Base-by-base conservation (phyloP, 2,329 filamentous ascomycete genomes). In the Fusarium buxicola region DNA sequence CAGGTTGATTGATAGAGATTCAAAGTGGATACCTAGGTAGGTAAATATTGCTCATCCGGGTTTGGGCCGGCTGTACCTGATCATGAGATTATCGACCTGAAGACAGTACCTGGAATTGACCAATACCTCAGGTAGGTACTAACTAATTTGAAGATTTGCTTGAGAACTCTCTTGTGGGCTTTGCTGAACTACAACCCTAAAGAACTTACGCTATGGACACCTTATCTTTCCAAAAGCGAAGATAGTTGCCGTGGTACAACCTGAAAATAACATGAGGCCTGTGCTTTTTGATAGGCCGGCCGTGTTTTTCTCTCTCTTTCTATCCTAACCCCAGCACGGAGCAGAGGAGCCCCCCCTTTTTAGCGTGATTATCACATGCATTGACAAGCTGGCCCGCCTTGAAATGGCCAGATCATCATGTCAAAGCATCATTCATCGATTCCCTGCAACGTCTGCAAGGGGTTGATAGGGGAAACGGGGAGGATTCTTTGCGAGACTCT, bases 331-430 rank as follows among this genome's bases (percentile, higher is more conserved):
- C 35, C 35, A n/a, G 27, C 38, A 45, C 45, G 51, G 31, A 60
- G 55, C 55, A 60, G 56, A 53, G 46, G 56, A 52, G 35, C 63
- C 65, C 63, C 63, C 67, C 59, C 53, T 62, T 68, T 67, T 71
- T 71, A 70, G 68, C 65, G 65, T 63, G 55, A 67, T 54, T 71
- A 66, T 71, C 69, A 71, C 69, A 71, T 71, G 69, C 63, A 66
- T 65, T 63, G 51, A 55, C 54, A 43, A 47, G 56, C 31, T 55
- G 58, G 63, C 44, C 48, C 59, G 57, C 56, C 50, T 57, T 28
- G 57, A 69, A 68, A 60, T 69, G 67, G 70, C 67, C 67, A 69
- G 65, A 69, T 69, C 55, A 70, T 70, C 67, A 69, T 56, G 62
- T 66, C 67, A 65, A 70, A 60, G 57, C 67, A 70, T 65, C 62